phyloP scores from a whole-genome alignment of 1,139 yeast genomes.

The Blastobotrys buckinghamii region DNA sequence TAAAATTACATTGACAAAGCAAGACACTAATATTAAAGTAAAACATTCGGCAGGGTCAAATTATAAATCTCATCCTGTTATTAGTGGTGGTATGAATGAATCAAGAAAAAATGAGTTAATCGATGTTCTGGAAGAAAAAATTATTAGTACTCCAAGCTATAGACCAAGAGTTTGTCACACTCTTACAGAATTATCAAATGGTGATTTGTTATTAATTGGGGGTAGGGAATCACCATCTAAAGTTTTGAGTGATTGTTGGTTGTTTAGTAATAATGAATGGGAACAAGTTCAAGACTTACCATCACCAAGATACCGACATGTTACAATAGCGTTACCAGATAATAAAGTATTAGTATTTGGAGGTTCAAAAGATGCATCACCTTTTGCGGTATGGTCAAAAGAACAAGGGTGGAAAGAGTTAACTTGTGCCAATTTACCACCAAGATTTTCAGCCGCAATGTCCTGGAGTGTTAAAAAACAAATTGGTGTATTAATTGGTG shows the following conservation, averaged over 20 bases:
- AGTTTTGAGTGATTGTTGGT: conserved; percentile 41
- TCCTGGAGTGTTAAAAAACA: conserved; percentile 27
- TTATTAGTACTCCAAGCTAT: not conserved
- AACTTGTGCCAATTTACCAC: conserved; percentile 5
- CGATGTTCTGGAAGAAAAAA: not conserved
- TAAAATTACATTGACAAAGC: not conserved
- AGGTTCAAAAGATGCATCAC: conserved; percentile 34
- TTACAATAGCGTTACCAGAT: conserved; percentile 36
- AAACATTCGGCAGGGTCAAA: conserved; percentile 47
- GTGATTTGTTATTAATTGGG: conserved; percentile 46
- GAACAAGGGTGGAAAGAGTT: conserved; percentile 22
- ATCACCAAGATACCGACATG: conserved; percentile 49
- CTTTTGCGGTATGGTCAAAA: conserved; percentile 25
- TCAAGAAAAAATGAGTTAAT: conserved; percentile 34
- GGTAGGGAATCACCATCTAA: conserved; percentile 63
- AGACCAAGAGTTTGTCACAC: conserved; percentile 58
- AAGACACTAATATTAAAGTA: not conserved
- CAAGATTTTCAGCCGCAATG: conserved; percentile 28
- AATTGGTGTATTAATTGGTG: conserved; percentile 51
- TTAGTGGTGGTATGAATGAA: conserved; percentile 55
- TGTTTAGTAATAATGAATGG: conserved; percentile 33
- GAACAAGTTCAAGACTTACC: conserved; percentile 37
- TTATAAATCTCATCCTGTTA: conserved; percentile 28
- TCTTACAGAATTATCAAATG: conserved; percentile 35
- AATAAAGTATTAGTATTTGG: conserved; percentile 48